Percentiles rank a stretch among this genome's conserved stretches.
Conservation (phyloP, 73 alveolate genomes). For the Diophrys sp. region DNA sequence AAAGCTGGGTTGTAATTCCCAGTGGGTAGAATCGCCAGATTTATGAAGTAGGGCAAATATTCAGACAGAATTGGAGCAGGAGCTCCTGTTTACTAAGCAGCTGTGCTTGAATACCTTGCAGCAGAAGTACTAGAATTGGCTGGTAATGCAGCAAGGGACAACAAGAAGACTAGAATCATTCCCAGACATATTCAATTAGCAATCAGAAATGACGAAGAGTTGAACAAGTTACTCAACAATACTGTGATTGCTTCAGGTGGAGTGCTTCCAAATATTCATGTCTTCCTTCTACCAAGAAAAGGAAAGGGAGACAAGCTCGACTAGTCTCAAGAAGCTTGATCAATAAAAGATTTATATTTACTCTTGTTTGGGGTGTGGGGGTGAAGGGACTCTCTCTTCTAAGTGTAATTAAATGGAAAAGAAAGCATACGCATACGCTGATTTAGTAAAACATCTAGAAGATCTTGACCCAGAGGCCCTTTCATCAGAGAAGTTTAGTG, state of each 20-base stretch:
- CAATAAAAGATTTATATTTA: too few relatives aligned
- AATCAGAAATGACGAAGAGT: conserved; percentile 20
- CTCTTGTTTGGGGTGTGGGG: too few relatives aligned
- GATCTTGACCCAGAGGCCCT: background rate
- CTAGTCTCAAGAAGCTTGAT: conserved; percentile 9
- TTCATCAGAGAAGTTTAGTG: background rate
- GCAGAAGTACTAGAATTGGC: conserved; percentile 85
- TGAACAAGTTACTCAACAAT: conserved; percentile 26
- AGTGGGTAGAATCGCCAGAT: conserved; percentile 28
- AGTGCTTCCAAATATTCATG: conserved; percentile 41
- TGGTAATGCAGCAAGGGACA: conserved; percentile 83
- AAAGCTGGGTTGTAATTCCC: conserved; percentile 60
- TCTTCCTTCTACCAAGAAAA: conserved; percentile 24
- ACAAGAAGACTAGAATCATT: conserved; percentile 82
- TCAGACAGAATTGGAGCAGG: conserved; percentile 89
- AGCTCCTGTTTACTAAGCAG: conserved; percentile 85
- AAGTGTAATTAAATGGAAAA: too few relatives aligned
- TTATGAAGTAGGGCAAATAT: conserved; percentile 38
- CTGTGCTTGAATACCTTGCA: conserved; percentile 70
- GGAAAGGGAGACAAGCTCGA: conserved; percentile 33
- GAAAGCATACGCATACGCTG: background rate
- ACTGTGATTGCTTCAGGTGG: conserved; percentile 46
- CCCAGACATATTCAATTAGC: conserved; percentile 78
- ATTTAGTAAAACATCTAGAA: background rate
- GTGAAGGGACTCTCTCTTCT: too few relatives aligned